Base-by-base conservation (phyloP, 2,329 filamentous ascomycete genomes). In the Talaromyces sp. region DNA sequence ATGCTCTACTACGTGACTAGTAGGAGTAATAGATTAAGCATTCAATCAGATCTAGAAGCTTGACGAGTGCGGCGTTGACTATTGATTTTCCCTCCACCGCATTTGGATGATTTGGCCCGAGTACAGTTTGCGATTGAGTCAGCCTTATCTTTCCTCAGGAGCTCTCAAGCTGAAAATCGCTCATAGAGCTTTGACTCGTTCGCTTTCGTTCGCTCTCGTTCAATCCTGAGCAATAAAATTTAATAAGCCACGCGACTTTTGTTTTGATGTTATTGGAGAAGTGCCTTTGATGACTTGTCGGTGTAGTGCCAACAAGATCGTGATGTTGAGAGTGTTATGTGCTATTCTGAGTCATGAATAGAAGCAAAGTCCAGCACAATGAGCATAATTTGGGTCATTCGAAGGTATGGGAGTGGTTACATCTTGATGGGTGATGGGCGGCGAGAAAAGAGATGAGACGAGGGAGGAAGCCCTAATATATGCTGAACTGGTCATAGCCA, bases 191-290 rank as follows among this genome's bases (percentile, higher is more conserved):
- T 10, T 37, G 33, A 5, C 11, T 10, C 52, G 11, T 19, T 56
- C 10, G 50, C 47, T 3, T 39, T 43, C 56, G 39, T 59, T 59
- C 56, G 56, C 56, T 59, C 35, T 59, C 56, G 56, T 59, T 43
- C 37, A 19, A 14, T 59, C 37, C 39, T 45, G 56, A 33, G 37
- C 22, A 43, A 45, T 45, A 1, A 19, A n/a, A 10, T 59, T 27
- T 59, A 45, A 45, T 39, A 59, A 59, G 56, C 56, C 56, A 59
- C 56, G 56, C 56, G 56, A 59, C 56, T 31, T 45, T 59, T 59
- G 56, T 33, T 41, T 59, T 59, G 56, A 31, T 45, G 35, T 59
- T 41, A 59, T 45, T 59, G 56, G 56, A 27, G 37, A 56, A 56
- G 22, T 13, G n/a, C n/a, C 10, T 31, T 3, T 22, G 14, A 27